Percentiles rank a stretch among this genome's conserved stretches.
These are phyloP conservation scores for Pleomassaria siparia DNA, from an alignment of 2,329 filamentous ascomycete genomes.

Conservation along the genomic window DNA sequence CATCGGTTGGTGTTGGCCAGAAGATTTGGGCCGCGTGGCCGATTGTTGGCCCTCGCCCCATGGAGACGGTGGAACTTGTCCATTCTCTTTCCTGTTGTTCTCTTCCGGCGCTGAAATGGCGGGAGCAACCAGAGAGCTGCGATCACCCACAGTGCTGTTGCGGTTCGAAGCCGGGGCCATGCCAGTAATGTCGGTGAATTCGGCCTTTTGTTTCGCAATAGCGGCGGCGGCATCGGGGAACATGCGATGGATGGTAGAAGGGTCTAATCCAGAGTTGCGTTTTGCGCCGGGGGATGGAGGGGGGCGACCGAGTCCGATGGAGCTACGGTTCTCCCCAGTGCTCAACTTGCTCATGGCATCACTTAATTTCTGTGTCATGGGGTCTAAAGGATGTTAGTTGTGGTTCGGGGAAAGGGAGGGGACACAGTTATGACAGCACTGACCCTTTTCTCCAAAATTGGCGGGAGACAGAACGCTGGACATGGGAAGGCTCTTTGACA, in stretches of 20 bases:
- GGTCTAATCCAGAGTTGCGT: conserved; percentile 91
- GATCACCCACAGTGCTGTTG: conserved; percentile 81
- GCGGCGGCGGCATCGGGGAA: conserved; percentile 97
- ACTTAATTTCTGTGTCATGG: conserved; percentile 93
- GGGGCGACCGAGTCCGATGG: conserved; percentile 70
- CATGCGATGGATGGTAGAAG: conserved; percentile 95
- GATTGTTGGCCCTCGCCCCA: conserved; percentile 69
- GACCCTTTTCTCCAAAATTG: conserved; percentile 92
- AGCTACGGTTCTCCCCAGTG: conserved; percentile 84
- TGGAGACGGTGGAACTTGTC: conserved; percentile 72
- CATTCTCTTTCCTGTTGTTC: conserved; percentile 60
- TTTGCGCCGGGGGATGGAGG: conserved; percentile 75
- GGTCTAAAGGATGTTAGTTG: conserved; percentile 63
- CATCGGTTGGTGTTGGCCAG: conserved; percentile 75
- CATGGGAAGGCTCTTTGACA: conserved; percentile 98
- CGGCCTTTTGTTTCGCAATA: conserved; percentile 97
- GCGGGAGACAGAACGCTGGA: conserved; percentile 91
- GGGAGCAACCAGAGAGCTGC: conserved; percentile 72
- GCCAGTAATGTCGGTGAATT: conserved; percentile 93
- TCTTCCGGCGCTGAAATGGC: conserved; percentile 73
- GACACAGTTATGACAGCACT: conserved; percentile 20
- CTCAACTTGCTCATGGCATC: conserved; percentile 96
- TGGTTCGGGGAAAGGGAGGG: neutral
- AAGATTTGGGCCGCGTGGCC: conserved; percentile 72
- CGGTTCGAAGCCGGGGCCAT: conserved; percentile 87